Evolutionary conservation across 2,329 filamentous ascomycete species (phyloP).

Genomic region (Ramichloridium luteum): DNA sequence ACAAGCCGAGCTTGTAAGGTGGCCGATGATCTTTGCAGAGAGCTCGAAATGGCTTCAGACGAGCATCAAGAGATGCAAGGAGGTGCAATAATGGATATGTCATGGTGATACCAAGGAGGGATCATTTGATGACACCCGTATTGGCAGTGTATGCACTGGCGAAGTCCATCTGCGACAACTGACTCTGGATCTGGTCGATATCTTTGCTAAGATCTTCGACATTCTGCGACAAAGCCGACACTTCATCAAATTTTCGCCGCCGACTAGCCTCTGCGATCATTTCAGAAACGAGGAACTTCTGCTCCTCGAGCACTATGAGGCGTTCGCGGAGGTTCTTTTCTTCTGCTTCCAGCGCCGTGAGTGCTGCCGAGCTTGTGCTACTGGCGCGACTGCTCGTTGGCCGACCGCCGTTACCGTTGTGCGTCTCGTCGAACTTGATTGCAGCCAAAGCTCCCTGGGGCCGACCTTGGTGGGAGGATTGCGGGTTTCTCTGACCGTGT

Average conservation of each 20-base stretch:
- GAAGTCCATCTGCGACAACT: conserved; percentile 27
- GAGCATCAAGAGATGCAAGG: neutral
- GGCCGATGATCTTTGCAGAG: conserved; percentile 9
- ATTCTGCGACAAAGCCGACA: conserved; percentile 65
- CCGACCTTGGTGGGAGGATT: conserved; percentile 15
- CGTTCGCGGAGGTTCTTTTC: conserved; percentile 71
- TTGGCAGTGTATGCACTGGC: conserved; percentile 22
- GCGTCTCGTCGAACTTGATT: conserved; percentile 45
- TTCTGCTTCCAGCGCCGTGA: conserved; percentile 63
- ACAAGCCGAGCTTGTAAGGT: conserved; percentile 7
- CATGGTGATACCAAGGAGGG: neutral
- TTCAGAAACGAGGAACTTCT: conserved; percentile 74
- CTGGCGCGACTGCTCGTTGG: conserved; percentile 38
- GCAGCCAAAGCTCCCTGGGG: conserved; percentile 40
- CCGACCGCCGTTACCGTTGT: conserved; percentile 27
- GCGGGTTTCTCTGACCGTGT: conserved; percentile 27
- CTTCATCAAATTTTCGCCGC: conserved; percentile 73
- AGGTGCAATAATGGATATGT: conserved; percentile 1
- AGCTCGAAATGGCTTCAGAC: conserved; percentile 5
- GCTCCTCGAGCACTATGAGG: conserved; percentile 77
- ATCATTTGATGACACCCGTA: conserved; percentile 19
- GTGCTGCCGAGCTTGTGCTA: conserved; percentile 28
- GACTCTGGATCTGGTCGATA: conserved; percentile 42
- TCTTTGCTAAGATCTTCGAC: conserved; percentile 70
- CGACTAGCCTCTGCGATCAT: conserved; percentile 72